Percentiles rank a stretch among this genome's conserved stretches.
Conservation (phyloP, 2,329 filamentous ascomycete genomes). For the Fusarium praegraminearum region DNA sequence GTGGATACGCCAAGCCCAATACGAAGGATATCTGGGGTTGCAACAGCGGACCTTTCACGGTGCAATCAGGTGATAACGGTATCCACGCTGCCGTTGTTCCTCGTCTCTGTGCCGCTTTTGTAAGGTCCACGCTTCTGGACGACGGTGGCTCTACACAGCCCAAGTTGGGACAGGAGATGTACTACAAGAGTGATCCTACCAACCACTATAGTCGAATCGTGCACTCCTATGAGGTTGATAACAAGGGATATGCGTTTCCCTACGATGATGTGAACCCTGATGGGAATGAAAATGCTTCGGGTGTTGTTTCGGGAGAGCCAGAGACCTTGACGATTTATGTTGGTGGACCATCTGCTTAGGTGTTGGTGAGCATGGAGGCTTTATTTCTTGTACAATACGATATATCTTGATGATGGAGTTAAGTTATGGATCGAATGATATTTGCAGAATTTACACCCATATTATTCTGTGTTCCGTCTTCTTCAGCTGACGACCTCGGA, state of each 20-base stretch:
- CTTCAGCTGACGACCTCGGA: too few relatives aligned
- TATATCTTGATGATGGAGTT: background rate
- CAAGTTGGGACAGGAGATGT: slow-evolving; percentile 51
- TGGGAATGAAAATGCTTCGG: slow-evolving; percentile 64
- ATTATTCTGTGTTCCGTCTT: too few relatives aligned
- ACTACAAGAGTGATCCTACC: slow-evolving; percentile 60
- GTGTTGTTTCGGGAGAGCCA: slow-evolving; percentile 47
- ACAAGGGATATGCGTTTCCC: slow-evolving; percentile 73
- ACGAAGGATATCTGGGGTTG: slow-evolving; percentile 64
- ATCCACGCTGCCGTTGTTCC: slow-evolving; percentile 59
- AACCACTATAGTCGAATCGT: slow-evolving; percentile 71
- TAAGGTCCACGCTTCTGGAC: slow-evolving; percentile 60
- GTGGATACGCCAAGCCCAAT: slow-evolving; percentile 57
- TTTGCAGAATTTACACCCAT: too few relatives aligned
- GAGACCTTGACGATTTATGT: slow-evolving; percentile 48
- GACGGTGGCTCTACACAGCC: slow-evolving; percentile 62
- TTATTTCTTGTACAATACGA: slow-evolving; percentile 12
- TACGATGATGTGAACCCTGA: slow-evolving; percentile 75
- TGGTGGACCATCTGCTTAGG: slow-evolving; percentile 33
- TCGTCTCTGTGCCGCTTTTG: slow-evolving; percentile 64
- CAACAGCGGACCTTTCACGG: slow-evolving; percentile 61
- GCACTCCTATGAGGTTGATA: slow-evolving; percentile 69
- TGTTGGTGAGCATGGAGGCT: accelerated
- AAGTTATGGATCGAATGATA: background rate
- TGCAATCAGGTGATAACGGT: slow-evolving; percentile 53